phyloP scores from a whole-genome alignment of 2,329 filamentous ascomycete genomes.

The Huntiella decipiens region DNA sequence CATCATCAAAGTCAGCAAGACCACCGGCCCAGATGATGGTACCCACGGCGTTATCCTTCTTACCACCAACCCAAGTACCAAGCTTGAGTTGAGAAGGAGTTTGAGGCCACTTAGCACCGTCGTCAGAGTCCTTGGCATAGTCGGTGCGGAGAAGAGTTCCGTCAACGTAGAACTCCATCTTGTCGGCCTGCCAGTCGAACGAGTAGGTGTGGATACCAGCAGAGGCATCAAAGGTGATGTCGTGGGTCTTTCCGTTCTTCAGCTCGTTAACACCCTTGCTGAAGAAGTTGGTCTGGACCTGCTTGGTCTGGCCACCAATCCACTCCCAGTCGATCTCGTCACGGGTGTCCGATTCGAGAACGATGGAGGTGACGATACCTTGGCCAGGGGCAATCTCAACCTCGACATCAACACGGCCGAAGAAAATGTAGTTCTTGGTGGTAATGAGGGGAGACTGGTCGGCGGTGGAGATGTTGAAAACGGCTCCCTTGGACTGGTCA shows the following conservation, averaged over 20 bases:
- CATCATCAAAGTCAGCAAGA: constrained; percentile 34
- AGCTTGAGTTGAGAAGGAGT: constrained; percentile 50
- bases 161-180: constrained; percentile 41
- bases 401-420: constrained; percentile 51
- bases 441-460: constrained; percentile 43
- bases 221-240: constrained; percentile 22
- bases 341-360: constrained; percentile 56
- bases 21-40: constrained; percentile 52
- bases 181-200: constrained; percentile 44
- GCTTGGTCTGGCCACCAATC: constrained; percentile 46
- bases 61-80: constrained; percentile 36
- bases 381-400: constrained; percentile 53
- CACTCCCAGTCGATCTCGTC: constrained; percentile 60
- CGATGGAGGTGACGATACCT: constrained; percentile 59
- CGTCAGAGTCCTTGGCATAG: constrained; percentile 28
- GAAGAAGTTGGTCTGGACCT: constrained; percentile 73
- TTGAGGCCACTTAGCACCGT: constrained; percentile 35
- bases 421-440: constrained; percentile 67
- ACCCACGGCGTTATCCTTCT: constrained; percentile 29
- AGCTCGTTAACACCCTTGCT: constrained; percentile 43
- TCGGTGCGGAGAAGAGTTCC: constrained; percentile 26
- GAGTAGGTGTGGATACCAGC: constrained; percentile 41
- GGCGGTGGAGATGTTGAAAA: constrained; percentile 36
- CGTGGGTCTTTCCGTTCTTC: constrained; percentile 29
- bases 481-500: constrained; percentile 17